Evolutionary conservation across 352 stramenopile genomes (phyloP).

Genomic region (Phytophthora palmivora): DNA sequence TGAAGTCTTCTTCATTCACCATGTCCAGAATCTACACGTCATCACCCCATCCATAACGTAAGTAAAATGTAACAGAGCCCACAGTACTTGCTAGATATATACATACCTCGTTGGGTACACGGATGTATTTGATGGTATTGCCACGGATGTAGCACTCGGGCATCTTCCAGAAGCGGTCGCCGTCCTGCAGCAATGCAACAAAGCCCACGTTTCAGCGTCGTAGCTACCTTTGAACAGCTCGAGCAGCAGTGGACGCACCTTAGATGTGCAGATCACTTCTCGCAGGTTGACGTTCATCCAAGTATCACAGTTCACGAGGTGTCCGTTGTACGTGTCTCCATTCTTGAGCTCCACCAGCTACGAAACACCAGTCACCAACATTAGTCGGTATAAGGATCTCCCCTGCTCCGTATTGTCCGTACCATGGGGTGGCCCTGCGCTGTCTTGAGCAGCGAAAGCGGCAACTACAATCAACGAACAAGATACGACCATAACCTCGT

Average conservation of each 20-base stretch:
- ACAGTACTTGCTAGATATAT: background rate
- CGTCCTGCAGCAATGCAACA: constrained; percentile 90
- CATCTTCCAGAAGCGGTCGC: constrained; percentile 98
- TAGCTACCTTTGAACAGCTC: no score
- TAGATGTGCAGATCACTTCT: constrained; percentile 99
- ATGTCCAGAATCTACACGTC: constrained; percentile 90
- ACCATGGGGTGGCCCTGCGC: constrained; percentile 95
- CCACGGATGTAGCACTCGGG: constrained; percentile 98
- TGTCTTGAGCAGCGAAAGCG: constrained; percentile 96
- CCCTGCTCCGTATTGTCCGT: constrained; percentile 3
- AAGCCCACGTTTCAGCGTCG: no score
- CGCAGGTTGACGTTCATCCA: constrained; percentile 99
- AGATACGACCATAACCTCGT: constrained; percentile 25
- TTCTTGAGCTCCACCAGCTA: constrained; percentile 99
- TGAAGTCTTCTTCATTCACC: constrained; percentile 94
- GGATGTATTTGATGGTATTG: constrained; percentile 99
- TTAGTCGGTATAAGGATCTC: background rate
- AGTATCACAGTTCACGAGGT: constrained; percentile 97
- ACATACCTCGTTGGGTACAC: constrained; percentile 94
- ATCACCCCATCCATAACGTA: constrained; percentile 2
- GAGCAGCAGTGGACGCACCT: constrained; percentile 50
- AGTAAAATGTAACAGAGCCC: background rate
- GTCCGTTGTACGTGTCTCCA: constrained; percentile 98
- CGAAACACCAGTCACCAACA: constrained; percentile 1
- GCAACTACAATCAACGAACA: constrained; percentile 73